Evolutionary conservation across 768 basidiomycete species (phyloP).

Genomic region (Antrodiella citrinella): DNA sequence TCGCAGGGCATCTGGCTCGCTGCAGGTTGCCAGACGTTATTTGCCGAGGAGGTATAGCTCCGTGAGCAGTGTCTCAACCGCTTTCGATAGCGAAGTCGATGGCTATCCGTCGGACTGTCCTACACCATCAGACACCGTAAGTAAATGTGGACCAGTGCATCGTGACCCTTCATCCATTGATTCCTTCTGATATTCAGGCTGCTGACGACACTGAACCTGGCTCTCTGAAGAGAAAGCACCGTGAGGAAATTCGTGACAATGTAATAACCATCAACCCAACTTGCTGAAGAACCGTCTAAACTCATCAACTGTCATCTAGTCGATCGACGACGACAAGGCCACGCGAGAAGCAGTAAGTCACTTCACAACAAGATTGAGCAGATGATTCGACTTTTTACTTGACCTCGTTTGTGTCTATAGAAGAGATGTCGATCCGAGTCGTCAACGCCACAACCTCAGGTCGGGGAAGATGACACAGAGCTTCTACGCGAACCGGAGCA

Average conservation of each 20-base stretch:
- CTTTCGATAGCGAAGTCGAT: constrained; percentile 7
- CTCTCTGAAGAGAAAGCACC: constrained; percentile 17
- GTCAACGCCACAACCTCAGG: too few relatives aligned
- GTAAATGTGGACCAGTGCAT: not conserved
- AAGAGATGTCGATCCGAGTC: too few relatives aligned
- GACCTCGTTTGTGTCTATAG: too few relatives aligned
- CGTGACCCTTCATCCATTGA: too few relatives aligned
- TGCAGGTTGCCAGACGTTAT: not conserved
- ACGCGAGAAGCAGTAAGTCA: not conserved
- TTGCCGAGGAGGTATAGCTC: not conserved
- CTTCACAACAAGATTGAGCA: too few relatives aligned
- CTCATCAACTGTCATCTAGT: not conserved
- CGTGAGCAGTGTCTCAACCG: not conserved
- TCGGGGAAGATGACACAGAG: too few relatives aligned
- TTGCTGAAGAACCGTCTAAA: not conserved
- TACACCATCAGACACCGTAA: constrained; percentile 10
- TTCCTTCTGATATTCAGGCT: constrained; percentile 2
- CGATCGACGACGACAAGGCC: not conserved
- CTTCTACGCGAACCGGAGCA: too few relatives aligned
- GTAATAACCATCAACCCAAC: not conserved
- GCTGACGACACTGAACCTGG: constrained; percentile 15
- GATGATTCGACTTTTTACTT: too few relatives aligned
- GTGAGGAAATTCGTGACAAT: constrained; percentile 4
- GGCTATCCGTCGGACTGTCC: constrained; percentile 3
- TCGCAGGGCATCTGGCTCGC: not conserved